These are phyloP conservation scores for Lipomyces starkeyi DNA, from an alignment of 805 yeast genomes.

Conservation along the genomic window DNA sequence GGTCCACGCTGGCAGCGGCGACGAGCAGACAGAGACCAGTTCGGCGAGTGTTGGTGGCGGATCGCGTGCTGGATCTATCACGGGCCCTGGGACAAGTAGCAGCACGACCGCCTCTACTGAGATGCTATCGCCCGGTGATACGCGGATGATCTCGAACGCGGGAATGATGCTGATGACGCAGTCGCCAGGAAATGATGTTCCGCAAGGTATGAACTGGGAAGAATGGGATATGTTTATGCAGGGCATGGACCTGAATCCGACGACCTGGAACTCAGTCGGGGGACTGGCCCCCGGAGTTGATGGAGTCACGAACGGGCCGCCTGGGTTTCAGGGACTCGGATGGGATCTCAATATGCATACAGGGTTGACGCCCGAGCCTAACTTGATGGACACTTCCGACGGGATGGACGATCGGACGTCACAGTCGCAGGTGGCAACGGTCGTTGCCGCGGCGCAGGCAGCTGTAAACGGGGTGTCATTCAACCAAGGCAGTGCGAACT, in stretches of 20 bases:
- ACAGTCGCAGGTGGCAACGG: not conserved
- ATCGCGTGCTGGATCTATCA: not conserved
- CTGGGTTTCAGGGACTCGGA: not conserved
- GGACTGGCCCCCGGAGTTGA: not conserved
- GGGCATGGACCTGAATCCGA: slow-evolving; percentile 22
- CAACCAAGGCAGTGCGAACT: not conserved
- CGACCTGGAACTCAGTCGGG: not conserved
- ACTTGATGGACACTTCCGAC: slow-evolving; percentile 21
- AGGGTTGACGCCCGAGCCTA: slow-evolving; percentile 24
- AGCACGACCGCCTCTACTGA: slow-evolving; percentile 3
- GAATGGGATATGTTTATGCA: slow-evolving; percentile 34
- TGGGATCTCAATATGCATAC: slow-evolving; percentile 18
- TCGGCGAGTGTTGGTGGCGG: not conserved
- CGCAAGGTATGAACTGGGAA: slow-evolving; percentile 28
- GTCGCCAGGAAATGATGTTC: slow-evolving; percentile 25
- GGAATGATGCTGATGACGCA: slow-evolving; percentile 28
- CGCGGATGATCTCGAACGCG: slow-evolving; percentile 12
- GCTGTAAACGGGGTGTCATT: not conserved
- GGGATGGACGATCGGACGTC: not conserved
- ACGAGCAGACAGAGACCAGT: not conserved
- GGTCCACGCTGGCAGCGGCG: slow-evolving; percentile 1
- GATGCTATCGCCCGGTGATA: slow-evolving; percentile 11
- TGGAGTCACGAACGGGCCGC: not conserved
- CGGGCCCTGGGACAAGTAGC: not conserved
- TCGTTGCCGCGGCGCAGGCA: not conserved